phyloP scores from a whole-genome alignment of 306 rosid genomes.

The Canavalia ensiformis region DNA sequence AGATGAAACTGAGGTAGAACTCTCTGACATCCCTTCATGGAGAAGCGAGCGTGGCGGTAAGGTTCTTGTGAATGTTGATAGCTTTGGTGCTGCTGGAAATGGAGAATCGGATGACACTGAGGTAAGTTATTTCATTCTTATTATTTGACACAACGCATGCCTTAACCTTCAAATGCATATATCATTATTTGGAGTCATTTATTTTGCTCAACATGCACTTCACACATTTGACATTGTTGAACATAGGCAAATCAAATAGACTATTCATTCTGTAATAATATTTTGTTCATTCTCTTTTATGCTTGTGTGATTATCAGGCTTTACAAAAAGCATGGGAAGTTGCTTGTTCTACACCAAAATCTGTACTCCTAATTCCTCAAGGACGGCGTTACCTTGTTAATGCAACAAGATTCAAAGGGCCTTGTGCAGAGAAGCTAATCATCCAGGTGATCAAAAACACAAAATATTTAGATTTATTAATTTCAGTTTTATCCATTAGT shows the following conservation, averaged over 20 bases:
- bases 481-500: constrained; percentile 8
- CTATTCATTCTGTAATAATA: not conserved
- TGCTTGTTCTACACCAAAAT: constrained; percentile 78
- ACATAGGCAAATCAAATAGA: not conserved
- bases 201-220: constrained; percentile 36
- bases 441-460: constrained; percentile 67
- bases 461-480: constrained; percentile 5
- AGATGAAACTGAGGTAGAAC: constrained; percentile 64
- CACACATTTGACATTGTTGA: constrained; percentile 17
- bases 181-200: constrained; percentile 16
- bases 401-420: constrained; percentile 88
- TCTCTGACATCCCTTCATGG: constrained; percentile 74
- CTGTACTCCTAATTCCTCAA: constrained; percentile 86
- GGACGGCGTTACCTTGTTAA: constrained; percentile 78
- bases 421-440: constrained; percentile 71
- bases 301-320: constrained; percentile 66
- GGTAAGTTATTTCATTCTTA: constrained; percentile 56
- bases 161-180: not conserved
- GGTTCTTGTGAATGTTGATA: constrained; percentile 93
- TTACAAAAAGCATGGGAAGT: constrained; percentile 82
- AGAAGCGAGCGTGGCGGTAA: constrained; percentile 81
- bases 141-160: not conserved
- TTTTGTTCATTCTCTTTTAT: constrained; percentile 48
- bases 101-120: constrained; percentile 88
- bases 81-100: constrained; percentile 88